phyloP scores from a whole-genome alignment of 1,139 yeast species.

The Yamadazyma taylorii region DNA sequence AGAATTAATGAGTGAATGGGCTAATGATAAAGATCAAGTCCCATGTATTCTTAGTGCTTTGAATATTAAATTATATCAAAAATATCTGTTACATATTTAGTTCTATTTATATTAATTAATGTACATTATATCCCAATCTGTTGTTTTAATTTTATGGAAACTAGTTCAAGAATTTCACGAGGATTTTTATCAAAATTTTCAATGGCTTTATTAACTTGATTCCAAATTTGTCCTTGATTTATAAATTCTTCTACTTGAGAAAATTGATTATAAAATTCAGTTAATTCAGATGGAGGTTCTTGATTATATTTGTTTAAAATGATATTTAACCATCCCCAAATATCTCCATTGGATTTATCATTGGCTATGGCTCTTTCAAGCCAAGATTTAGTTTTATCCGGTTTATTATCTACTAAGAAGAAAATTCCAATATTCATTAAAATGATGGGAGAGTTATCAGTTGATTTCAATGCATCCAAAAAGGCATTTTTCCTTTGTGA shows the following conservation, averaged over 20 bases:
- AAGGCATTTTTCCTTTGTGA: constrained; percentile 64
- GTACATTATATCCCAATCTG: constrained; percentile 5
- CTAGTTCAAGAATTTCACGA: constrained; percentile 35
- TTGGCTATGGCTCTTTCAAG: constrained; percentile 61
- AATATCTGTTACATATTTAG: constrained; percentile 14
- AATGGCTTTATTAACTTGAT: constrained; percentile 41
- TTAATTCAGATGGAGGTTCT: constrained; percentile 20
- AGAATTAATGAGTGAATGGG: constrained; percentile 64
- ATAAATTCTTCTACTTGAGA: constrained; percentile 44
- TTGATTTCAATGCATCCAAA: constrained; percentile 68
- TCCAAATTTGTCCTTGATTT: constrained; percentile 62
- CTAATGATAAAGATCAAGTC: constrained; percentile 65
- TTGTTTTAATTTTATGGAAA: constrained; percentile 15
- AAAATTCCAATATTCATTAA: constrained; percentile 65
- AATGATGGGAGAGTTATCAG: constrained; percentile 61
- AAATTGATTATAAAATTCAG: constrained; percentile 25
- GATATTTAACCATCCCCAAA: constrained; percentile 70
- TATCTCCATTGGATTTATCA: constrained; percentile 67
- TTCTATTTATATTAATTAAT: constrained; percentile 2
- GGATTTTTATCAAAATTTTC: constrained; percentile 38
- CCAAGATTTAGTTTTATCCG: constrained; percentile 70
- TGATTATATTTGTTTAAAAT: constrained; percentile 28
- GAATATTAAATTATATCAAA: constrained; percentile 62
- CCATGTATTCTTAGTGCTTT: constrained; percentile 82
- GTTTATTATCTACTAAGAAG: constrained; percentile 69